Percentiles rank a stretch among this genome's conserved stretches.
Conservation (phyloP, 331 rosid genomes). For the Erythrophleum ivorense region DNA sequence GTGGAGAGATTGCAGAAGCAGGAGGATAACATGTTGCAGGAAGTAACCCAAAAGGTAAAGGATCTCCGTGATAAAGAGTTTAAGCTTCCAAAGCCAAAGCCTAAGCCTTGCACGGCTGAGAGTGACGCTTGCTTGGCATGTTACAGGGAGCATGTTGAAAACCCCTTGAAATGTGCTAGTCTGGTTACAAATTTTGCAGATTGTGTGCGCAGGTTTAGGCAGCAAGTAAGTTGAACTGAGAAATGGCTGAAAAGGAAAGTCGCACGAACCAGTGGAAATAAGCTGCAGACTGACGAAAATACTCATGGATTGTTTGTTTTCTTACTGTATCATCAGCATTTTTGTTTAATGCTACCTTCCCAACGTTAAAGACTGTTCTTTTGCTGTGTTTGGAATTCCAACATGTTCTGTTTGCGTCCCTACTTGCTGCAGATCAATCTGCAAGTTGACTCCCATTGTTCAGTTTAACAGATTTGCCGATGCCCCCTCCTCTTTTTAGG, state of each 20-base stretch:
- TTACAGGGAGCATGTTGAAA: constrained; percentile 74
- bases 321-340: constrained; percentile 33
- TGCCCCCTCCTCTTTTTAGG: no score
- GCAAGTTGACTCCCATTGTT: not conserved
- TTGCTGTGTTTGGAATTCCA: constrained; percentile 8
- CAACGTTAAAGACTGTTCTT: constrained; percentile 20
- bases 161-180: constrained; percentile 77
- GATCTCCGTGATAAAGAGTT: constrained; percentile 89
- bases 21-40: constrained; percentile 76
- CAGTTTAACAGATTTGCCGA: not conserved
- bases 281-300: constrained; percentile 38
- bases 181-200: constrained; percentile 69
- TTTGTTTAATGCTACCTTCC: constrained; percentile 31
- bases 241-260: constrained; percentile 38
- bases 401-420: not conserved
- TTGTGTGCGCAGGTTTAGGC: constrained; percentile 77
- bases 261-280: constrained; percentile 36
- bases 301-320: not conserved
- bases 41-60: constrained; percentile 89
- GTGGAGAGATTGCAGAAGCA: constrained; percentile 79
- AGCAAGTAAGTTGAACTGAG: constrained; percentile 48
- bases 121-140: constrained; percentile 68
- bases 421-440: not conserved
- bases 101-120: constrained; percentile 78
- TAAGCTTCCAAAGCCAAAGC: constrained; percentile 93